Evolutionary conservation across 1,284 basidiomycete species (phyloP).

Genomic region (Boletus semigastroideus): DNA sequence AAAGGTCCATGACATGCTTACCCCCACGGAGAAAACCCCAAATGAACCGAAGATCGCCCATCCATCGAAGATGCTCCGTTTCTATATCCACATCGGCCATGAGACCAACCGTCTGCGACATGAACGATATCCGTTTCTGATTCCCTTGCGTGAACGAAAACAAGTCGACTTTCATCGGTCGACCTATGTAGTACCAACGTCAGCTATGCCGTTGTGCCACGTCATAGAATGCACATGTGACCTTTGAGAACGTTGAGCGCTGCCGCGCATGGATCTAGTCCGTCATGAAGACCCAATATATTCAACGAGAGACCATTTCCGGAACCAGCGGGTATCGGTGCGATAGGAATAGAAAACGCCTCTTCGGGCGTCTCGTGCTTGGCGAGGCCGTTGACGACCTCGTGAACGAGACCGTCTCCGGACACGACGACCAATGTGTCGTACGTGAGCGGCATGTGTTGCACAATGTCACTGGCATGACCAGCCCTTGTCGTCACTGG

Average conservation of each 20-base stretch:
- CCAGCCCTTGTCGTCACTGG: constrained; percentile 70
- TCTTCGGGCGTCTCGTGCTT: constrained; percentile 63
- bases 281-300: constrained; percentile 69
- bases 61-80: constrained; percentile 87
- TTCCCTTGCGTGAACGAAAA: constrained; percentile 76
- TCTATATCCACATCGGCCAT: constrained; percentile 91
- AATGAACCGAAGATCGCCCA: constrained; percentile 92
- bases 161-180: constrained; percentile 76
- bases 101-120: constrained; percentile 85
- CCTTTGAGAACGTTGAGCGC: constrained; percentile 90
- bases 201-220: constrained; percentile 3
- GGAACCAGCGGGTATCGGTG: constrained; percentile 86
- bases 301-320: constrained; percentile 83
- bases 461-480: constrained; percentile 76
- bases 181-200: constrained; percentile 45
- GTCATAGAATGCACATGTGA: constrained; percentile 19
- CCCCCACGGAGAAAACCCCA: constrained; percentile 77
- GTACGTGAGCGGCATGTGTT: constrained; percentile 60
- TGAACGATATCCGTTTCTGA: constrained; percentile 79
- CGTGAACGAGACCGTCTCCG: constrained; percentile 89
- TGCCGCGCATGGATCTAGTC: constrained; percentile 72
- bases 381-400: constrained; percentile 92
- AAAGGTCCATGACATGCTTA: constrained; percentile 30
- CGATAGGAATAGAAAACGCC: constrained; percentile 78
- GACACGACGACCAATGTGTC: constrained; percentile 85